phyloP scores from a whole-genome alignment of 1,284 basidiomycete species.

The Malassezia arunalokei region DNA sequence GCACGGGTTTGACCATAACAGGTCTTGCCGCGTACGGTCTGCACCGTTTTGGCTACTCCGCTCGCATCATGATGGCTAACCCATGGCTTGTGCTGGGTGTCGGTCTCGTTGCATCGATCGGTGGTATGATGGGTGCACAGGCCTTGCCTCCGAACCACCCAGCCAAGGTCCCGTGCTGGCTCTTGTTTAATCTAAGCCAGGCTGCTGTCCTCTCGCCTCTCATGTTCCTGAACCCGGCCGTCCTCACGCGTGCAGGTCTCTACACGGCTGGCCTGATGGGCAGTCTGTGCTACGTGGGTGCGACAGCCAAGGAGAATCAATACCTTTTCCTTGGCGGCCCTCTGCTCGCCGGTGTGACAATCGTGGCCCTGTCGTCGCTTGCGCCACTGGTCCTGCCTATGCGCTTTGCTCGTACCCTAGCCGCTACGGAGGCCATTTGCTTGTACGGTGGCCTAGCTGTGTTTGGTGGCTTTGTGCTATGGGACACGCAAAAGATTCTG shows the following conservation, averaged over 20 bases:
- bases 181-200: constrained; percentile 69
- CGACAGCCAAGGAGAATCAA: constrained; percentile 72
- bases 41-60: constrained; percentile 63
- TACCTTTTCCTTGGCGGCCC: constrained; percentile 65
- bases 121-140: constrained; percentile 46
- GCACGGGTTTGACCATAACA: constrained; percentile 63
- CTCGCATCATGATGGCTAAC: constrained; percentile 66
- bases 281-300: constrained; percentile 67
- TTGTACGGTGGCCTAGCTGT: constrained; percentile 70
- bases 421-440: constrained; percentile 64
- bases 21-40: constrained; percentile 65
- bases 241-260: constrained; percentile 73
- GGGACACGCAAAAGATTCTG: constrained; percentile 71
- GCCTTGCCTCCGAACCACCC: constrained; percentile 37
- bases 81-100: constrained; percentile 74
- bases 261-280: constrained; percentile 79
- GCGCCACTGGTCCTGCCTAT: constrained; percentile 77
- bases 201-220: constrained; percentile 58
- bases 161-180: constrained; percentile 46
- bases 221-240: constrained; percentile 72
- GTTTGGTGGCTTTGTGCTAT: constrained; percentile 73
- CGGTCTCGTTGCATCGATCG: constrained; percentile 55
- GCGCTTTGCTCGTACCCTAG: constrained; percentile 60
- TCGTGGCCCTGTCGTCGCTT: constrained; percentile 69
- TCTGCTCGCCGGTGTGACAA: constrained; percentile 61